Conservation (phyloP, 371 early-diverging fungal genomes). For the Circinella minor region DNA sequence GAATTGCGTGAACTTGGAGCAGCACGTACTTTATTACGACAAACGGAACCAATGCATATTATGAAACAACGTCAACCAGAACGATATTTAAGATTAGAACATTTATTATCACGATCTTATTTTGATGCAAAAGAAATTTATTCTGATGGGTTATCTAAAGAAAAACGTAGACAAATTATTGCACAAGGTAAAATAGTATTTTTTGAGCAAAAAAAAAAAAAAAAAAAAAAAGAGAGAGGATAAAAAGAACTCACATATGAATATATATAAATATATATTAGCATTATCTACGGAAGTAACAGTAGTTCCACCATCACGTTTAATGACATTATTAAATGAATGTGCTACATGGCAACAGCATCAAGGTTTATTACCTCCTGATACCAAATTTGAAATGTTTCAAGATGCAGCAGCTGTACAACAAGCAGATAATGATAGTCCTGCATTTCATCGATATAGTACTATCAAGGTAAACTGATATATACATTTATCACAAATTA, state of each 20-base stretch:
- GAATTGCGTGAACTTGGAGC: slow-evolving; percentile 79
- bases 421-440: slow-evolving; percentile 71
- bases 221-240: not conserved
- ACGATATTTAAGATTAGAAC: slow-evolving; percentile 80
- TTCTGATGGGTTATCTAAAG: slow-evolving; percentile 61
- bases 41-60: slow-evolving; percentile 85
- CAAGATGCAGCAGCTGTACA: slow-evolving; percentile 64
- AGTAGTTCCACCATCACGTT: slow-evolving; percentile 78
- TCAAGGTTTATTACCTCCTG: slow-evolving; percentile 76
- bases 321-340: slow-evolving; percentile 84
- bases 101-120: slow-evolving; percentile 68
- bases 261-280: not conserved
- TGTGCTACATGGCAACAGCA: slow-evolving; percentile 87
- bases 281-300: slow-evolving; percentile 62
- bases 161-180: slow-evolving; percentile 73
- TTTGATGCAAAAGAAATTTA: slow-evolving; percentile 66
- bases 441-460: slow-evolving; percentile 65
- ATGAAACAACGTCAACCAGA: slow-evolving; percentile 76
- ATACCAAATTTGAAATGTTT: slow-evolving; percentile 81
- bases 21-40: slow-evolving; percentile 82
- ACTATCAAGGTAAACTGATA: slow-evolving; percentile 71
- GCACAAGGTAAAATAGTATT: slow-evolving; percentile 57
- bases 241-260: not conserved
- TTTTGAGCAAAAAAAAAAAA: too few species aligned
- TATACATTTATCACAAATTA: too few species aligned